A percentile compares a stretch with the other conserved stretches of the same genome.
Evolutionary conservation across 2,329 filamentous ascomycete species (phyloP).

Genomic region (Cytospora piceae): DNA sequence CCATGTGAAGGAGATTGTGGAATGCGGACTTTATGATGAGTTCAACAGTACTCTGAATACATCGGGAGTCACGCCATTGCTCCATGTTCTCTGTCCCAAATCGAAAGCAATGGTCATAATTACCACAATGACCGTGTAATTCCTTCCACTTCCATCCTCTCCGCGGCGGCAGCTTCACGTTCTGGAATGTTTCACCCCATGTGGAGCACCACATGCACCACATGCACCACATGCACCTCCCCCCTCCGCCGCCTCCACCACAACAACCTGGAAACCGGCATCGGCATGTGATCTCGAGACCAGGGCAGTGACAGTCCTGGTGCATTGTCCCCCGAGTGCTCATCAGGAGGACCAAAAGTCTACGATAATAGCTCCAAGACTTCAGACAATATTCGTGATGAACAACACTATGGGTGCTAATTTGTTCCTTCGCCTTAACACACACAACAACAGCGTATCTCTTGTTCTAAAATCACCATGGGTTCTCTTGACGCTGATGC

Average conservation of each 20-base stretch:
- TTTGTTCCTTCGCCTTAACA: too few relatives aligned
- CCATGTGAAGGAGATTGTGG: background rate
- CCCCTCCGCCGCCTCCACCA: slow-evolving; percentile 2
- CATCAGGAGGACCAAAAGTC: background rate
- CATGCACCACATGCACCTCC: background rate
- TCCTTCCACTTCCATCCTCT: too few relatives aligned
- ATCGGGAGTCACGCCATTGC: background rate
- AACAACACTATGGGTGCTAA: background rate
- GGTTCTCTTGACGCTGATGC: background rate
- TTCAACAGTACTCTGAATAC: too few relatives aligned
- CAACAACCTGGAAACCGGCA: background rate
- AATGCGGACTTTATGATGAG: background rate
- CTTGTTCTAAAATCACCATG: background rate
- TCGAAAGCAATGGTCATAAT: background rate
- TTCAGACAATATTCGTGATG: background rate
- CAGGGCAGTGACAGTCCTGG: background rate
- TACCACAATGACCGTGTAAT: background rate
- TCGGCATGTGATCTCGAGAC: background rate
- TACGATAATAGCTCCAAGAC: background rate
- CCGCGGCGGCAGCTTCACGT: too few relatives aligned
- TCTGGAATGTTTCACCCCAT: background rate
- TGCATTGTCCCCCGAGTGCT: background rate
- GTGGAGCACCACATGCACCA: slow-evolving; percentile 8
- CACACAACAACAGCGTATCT: background rate
- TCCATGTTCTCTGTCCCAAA: background rate